Evolutionary conservation across 2,329 filamentous ascomycete species (phyloP).

Genomic region (Phialocephala subalpina): DNA sequence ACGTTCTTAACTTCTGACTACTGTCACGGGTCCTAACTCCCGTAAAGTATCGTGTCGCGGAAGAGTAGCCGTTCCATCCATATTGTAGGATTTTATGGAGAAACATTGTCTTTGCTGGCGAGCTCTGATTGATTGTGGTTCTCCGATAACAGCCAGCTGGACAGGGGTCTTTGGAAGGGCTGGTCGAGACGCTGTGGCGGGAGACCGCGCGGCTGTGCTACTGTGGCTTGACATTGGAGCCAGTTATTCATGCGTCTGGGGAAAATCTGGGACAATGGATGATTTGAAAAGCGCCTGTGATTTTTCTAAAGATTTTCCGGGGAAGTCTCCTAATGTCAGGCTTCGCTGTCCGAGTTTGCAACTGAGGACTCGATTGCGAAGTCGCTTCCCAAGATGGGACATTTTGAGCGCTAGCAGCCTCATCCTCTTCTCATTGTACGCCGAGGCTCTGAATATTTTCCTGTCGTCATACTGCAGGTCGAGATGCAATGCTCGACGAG

Average conservation of each 20-base stretch:
- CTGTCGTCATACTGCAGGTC: background rate
- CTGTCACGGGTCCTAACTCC: slow-evolving; percentile 12
- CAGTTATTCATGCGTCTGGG: background rate
- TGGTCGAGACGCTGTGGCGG: background rate
- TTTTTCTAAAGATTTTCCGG: background rate
- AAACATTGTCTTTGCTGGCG: slow-evolving; percentile 21
- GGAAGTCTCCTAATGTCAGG: background rate
- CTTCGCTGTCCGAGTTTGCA: background rate
- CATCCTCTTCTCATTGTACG: background rate
- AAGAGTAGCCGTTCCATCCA: slow-evolving; percentile 11
- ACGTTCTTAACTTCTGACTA: slow-evolving; percentile 14
- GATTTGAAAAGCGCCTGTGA: background rate
- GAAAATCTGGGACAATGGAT: background rate
- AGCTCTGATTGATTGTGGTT: slow-evolving; percentile 2
- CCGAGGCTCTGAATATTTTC: background rate
- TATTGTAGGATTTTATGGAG: slow-evolving; percentile 1
- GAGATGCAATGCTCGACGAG: slow-evolving; percentile 3
- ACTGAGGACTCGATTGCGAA: background rate
- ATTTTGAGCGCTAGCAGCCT: background rate
- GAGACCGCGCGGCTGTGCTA: background rate
- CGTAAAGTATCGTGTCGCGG: slow-evolving; percentile 24
- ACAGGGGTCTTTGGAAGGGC: background rate
- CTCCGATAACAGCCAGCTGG: slow-evolving; percentile 8
- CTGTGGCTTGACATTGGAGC: slow-evolving; percentile 5
- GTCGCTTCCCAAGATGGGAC: background rate